These are phyloP conservation scores for Coemansia sp. DNA, from an alignment of 192 early-diverging fungal genomes.

Conservation along the genomic window DNA sequence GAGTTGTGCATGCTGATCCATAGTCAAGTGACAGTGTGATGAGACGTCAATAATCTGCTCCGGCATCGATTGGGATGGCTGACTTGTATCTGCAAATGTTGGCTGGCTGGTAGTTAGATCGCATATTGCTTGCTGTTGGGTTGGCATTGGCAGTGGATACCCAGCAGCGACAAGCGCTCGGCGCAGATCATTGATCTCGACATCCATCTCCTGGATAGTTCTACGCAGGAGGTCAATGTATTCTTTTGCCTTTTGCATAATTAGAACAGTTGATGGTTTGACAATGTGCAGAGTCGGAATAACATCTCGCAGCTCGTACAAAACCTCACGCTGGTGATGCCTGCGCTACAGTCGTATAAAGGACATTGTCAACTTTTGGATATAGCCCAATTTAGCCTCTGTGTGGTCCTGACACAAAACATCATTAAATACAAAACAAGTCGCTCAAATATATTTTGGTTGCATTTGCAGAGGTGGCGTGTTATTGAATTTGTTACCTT, in stretches of 20 bases:
- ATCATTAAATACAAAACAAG: not conserved
- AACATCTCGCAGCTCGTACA: constrained; percentile 55
- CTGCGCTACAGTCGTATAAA: constrained; percentile 34
- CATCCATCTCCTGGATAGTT: constrained; percentile 51
- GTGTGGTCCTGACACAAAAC: not conserved
- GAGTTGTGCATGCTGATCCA: constrained; percentile 35
- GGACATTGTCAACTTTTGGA: not conserved
- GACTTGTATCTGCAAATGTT: constrained; percentile 25
- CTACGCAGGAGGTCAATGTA: constrained; percentile 52
- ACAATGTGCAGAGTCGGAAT: constrained; percentile 51
- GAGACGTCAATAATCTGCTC: constrained; percentile 40
- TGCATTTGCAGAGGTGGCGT: not conserved
- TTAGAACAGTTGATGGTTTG: constrained; percentile 54
- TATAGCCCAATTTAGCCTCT: not conserved
- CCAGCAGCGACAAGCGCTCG: constrained; percentile 50
- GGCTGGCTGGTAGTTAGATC: constrained; percentile 27
- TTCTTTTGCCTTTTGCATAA: constrained; percentile 58
- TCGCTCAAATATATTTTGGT: not conserved
- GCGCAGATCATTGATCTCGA: constrained; percentile 51
- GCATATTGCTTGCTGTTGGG: constrained; percentile 34
- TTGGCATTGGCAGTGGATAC: constrained; percentile 48
- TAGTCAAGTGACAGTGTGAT: constrained; percentile 17
- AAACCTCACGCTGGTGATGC: constrained; percentile 52
- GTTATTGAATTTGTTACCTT: constrained; percentile 29
- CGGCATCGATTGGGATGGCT: constrained; percentile 24